A percentile compares a stretch with the other conserved stretches of the same genome.
Evolutionary conservation across 345 rosid genomes (phyloP).

Genomic region (Populus ilicifolia): DNA sequence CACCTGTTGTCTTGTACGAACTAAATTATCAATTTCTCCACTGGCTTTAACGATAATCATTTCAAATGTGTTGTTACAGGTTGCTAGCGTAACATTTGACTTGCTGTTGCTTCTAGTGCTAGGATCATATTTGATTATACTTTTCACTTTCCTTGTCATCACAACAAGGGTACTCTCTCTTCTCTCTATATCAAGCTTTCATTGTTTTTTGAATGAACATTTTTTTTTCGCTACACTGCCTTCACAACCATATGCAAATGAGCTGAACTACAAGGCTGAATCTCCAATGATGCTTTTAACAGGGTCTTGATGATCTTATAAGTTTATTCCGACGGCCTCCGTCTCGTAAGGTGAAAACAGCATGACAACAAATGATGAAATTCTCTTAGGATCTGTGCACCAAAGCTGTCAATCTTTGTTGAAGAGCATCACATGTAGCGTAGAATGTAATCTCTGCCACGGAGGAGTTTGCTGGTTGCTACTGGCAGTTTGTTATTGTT

Average conservation of each 20-base stretch:
- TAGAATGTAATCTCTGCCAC: slow-evolving; percentile 10
- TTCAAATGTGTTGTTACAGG: slow-evolving; percentile 47
- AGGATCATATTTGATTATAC: slow-evolving; percentile 86
- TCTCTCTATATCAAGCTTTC: not conserved
- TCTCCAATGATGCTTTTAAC: slow-evolving; percentile 17
- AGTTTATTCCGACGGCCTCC: slow-evolving; percentile 89
- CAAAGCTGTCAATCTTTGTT: not conserved
- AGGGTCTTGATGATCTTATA: slow-evolving; percentile 96
- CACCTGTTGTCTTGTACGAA: not conserved
- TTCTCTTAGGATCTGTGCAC: not conserved
- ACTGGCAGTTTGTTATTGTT: not conserved
- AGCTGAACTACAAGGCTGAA: not conserved
- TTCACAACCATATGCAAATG: not conserved
- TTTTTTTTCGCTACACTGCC: not conserved
- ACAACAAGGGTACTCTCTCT: slow-evolving; percentile 74
- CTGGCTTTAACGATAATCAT: slow-evolving; percentile 1
- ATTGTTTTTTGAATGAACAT: not conserved
- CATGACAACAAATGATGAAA: slow-evolving; percentile 25
- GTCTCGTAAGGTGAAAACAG: slow-evolving; percentile 76
- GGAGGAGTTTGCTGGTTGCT: slow-evolving; percentile 6
- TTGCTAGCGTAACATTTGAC: slow-evolving; percentile 97
- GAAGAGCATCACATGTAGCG: slow-evolving; percentile 12
- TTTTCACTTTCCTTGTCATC: slow-evolving; percentile 89
- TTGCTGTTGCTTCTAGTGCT: slow-evolving; percentile 81
- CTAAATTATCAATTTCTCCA: not conserved